Conservation (phyloP, 257 asterid genomes). For the Cordia subcordata region DNA sequence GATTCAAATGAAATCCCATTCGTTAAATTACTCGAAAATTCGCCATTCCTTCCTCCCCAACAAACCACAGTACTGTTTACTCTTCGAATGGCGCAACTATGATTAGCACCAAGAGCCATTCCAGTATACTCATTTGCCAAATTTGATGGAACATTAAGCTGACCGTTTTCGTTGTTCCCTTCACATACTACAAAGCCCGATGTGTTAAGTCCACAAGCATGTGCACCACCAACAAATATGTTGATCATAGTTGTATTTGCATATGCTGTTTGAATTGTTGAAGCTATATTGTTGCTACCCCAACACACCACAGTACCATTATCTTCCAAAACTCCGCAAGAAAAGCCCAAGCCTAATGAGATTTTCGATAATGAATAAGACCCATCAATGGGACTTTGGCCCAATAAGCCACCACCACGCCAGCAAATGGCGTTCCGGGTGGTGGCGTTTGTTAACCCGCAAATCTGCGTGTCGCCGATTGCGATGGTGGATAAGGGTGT, state of each 20-base stretch:
- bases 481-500: conserved; percentile 40
- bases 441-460: conserved; percentile 39
- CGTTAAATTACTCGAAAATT: conserved; percentile 22
- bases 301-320: conserved; percentile 49
- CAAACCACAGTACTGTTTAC: conserved; percentile 57
- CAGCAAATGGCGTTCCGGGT: conserved; percentile 44
- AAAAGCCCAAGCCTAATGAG: conserved; percentile 64
- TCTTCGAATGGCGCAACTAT: conserved; percentile 60
- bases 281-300: conserved; percentile 37
- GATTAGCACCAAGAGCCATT: conserved; percentile 57
- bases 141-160: conserved; percentile 48
- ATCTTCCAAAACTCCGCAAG: conserved; percentile 49
- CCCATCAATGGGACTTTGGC: conserved; percentile 11
- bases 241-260: conserved; percentile 40
- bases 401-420: conserved; percentile 39
- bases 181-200: conserved; percentile 50
- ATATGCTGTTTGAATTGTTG: conserved; percentile 38
- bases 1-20: conserved; percentile 55
- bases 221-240: conserved; percentile 55
- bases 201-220: conserved; percentile 58
- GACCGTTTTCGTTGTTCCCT: conserved; percentile 54
- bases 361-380: conserved; percentile 28
- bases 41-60: conserved; percentile 68
- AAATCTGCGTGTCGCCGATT: conserved; percentile 59
- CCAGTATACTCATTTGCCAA: conserved; percentile 29